Percentiles rank a stretch among this genome's conserved stretches.
Conservation (phyloP, 108 stramenopile genomes). For the Pseudonitzschia pungens region DNA sequence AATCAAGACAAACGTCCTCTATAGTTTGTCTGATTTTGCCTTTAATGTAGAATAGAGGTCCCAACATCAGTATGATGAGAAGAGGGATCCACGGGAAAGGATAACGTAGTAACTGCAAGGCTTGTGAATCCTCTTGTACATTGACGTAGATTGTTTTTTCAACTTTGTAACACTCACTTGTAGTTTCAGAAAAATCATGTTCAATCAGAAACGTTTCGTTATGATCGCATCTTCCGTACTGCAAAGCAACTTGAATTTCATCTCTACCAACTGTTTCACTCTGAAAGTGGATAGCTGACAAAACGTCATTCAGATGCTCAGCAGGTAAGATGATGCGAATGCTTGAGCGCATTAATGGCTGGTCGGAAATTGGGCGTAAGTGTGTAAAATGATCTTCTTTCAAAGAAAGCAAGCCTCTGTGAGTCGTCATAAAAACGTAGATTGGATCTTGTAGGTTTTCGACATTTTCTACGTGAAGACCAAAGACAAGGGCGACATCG, state of each 20-base stretch:
- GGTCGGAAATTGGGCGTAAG: constrained; percentile 11
- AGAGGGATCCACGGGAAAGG: constrained; percentile 35
- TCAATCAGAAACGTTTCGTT: constrained; percentile 7
- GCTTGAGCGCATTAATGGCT: constrained; percentile 25
- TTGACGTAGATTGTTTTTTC: constrained; percentile 15
- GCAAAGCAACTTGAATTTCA: constrained; percentile 20
- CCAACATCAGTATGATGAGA: constrained; percentile 15
- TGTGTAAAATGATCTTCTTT: constrained; percentile 8
- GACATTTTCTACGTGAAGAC: constrained; percentile 14
- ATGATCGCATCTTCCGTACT: constrained; percentile 20
- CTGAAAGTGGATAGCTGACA: constrained; percentile 32
- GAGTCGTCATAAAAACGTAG: background rate
- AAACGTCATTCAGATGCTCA: constrained; percentile 6
- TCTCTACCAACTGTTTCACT: constrained; percentile 16
- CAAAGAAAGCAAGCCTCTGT: constrained; percentile 20
- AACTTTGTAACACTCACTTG: constrained; percentile 9
- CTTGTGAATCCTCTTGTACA: constrained; percentile 6
- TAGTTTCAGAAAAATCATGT: constrained; percentile 7
- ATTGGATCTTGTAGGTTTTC: constrained; percentile 14
- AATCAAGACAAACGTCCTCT: background rate
- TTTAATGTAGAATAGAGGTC: constrained; percentile 6
- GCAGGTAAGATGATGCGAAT: constrained; percentile 20
- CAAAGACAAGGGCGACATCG: constrained; percentile 3
- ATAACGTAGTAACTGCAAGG: constrained; percentile 2
- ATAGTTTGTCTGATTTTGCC: constrained; percentile 5